Evolutionary conservation across 2,329 filamentous ascomycete species (phyloP).

Genomic region (Lomentospora prolificans): DNA sequence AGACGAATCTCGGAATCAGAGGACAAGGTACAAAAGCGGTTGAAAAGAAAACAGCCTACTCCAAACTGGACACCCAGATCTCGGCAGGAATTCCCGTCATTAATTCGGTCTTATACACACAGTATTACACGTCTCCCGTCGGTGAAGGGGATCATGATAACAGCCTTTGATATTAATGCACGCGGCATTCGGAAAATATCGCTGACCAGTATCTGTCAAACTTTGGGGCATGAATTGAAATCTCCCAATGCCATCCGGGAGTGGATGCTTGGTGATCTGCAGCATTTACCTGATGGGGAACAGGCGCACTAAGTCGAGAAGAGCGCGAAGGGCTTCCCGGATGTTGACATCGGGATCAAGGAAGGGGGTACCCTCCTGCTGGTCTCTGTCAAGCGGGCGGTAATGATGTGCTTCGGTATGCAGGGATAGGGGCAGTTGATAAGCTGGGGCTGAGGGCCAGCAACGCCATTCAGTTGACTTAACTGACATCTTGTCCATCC

Average conservation of each 20-base stretch:
- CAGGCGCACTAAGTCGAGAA: background rate
- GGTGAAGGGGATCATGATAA: background rate
- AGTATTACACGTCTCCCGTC: too few species aligned
- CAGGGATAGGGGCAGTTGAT: background rate
- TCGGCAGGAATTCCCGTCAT: too few species aligned
- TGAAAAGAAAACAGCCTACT: too few species aligned
- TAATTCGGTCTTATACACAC: too few species aligned
- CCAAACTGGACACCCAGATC: too few species aligned
- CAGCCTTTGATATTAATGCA: background rate
- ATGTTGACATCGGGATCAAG: background rate
- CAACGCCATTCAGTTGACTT: background rate
- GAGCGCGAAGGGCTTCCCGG: background rate
- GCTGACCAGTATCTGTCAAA: background rate
- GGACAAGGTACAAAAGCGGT: too few species aligned
- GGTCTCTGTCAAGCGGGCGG: background rate
- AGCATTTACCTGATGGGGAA: background rate
- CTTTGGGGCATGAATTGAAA: background rate
- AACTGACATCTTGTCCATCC: too few species aligned
- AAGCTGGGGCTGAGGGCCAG: background rate
- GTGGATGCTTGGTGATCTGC: background rate
- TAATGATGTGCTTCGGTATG: conserved; percentile 1
- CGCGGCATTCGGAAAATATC: background rate
- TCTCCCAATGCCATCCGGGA: background rate
- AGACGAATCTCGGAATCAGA: too few species aligned
- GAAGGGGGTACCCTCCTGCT: background rate